Evolutionary conservation across 805 yeast genomes (phyloP), one percentile per base, ranked within the genome.

Genomic region (Metschnikowia kofuensis): DNA sequence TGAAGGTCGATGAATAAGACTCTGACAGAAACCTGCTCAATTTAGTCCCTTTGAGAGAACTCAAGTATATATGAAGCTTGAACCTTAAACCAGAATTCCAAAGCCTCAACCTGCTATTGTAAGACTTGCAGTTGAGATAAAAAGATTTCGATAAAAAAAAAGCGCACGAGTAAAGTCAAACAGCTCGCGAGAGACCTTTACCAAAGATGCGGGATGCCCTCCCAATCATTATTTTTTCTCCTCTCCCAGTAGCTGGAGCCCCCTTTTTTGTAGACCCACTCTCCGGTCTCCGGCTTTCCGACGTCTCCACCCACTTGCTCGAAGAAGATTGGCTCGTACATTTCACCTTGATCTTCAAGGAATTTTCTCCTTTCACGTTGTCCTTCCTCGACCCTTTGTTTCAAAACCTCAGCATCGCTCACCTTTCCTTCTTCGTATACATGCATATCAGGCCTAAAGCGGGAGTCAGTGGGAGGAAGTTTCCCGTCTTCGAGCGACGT

Each of bases 401-500:
- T 94, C 53, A 80, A 54, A 1, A 53, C 58, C 63, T 92, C 97
- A 0, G 98, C 97, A 45, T 74, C 67, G 16, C 82, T 88, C 10
- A 84, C 68, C 21, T 82, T 71, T 2, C 90, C 94, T 14, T 76
- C 63, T 61, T 89, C 96, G 57, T 89, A 89, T 1, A 72, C 66
- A 39, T 79, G 71, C 61, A 89, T 81, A 64, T 94, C 99, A 0
- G 97, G 98, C 61, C 99, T 79, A 40, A 83, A 67, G 61, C 99
- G 80, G 7, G 97, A 87, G 64, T 94, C 99, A 0, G 94, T 88
- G 2, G 91, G 91, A 6, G 97, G 85, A 36, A 91, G 57, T 2
- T 66, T 46, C 2, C 72, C 85, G 29, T 75, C 53, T 62, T 92
- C 97, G 12, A 92, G 67, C 4, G 64, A 70, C 0, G 96, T 87